Percentiles rank a stretch among this genome's conserved stretches.
These are phyloP conservation scores for Colletotrichum australisinense DNA, from an alignment of 2,329 filamentous ascomycete genomes.

Conservation along the genomic window DNA sequence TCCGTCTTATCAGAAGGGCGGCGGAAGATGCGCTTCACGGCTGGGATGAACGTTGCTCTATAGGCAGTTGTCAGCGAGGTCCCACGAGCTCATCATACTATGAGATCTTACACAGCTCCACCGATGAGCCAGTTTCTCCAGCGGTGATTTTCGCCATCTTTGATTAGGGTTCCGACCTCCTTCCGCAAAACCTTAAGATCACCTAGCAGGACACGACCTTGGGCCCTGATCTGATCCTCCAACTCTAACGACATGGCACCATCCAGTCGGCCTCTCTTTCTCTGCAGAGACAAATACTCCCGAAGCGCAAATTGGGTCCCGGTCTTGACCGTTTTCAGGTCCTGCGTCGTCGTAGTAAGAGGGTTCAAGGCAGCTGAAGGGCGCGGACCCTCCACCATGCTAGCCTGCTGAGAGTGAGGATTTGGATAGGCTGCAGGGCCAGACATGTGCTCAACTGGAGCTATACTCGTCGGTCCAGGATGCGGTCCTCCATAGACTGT, in stretches of 20 bases:
- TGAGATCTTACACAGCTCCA: conserved; percentile 58
- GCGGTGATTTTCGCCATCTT: conserved; percentile 58
- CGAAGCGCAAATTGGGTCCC: conserved; percentile 50
- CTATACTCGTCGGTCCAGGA: neutral
- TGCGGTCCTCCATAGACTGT: conserved; percentile 19
- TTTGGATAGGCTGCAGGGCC: conserved; percentile 26
- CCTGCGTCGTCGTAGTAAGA: conserved; percentile 37
- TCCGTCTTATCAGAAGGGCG: conserved; percentile 53
- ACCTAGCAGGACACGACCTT: conserved; percentile 54
- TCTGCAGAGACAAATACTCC: conserved; percentile 49
- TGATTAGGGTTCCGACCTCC: conserved; percentile 56
- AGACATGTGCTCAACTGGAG: conserved; percentile 23
- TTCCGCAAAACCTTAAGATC: conserved; percentile 58
- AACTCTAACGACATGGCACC: conserved; percentile 48
- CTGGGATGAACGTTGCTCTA: conserved; percentile 64
- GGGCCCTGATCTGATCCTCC: conserved; percentile 55
- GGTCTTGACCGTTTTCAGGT: conserved; percentile 47
- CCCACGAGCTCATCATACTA: too few relatives aligned
- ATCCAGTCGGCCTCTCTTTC: conserved; percentile 42
- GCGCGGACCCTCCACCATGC: conserved; percentile 14
- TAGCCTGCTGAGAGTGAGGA: conserved; percentile 16
- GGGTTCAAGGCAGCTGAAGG: conserved; percentile 28
- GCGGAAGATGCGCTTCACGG: conserved; percentile 63
- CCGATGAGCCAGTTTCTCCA: conserved; percentile 66
- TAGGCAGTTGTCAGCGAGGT: neutral